Evolutionary conservation across 2,329 filamentous ascomycete genomes (phyloP), one percentile per base, ranked within the genome.

Genomic region (Botrytis paeoniae): DNA sequence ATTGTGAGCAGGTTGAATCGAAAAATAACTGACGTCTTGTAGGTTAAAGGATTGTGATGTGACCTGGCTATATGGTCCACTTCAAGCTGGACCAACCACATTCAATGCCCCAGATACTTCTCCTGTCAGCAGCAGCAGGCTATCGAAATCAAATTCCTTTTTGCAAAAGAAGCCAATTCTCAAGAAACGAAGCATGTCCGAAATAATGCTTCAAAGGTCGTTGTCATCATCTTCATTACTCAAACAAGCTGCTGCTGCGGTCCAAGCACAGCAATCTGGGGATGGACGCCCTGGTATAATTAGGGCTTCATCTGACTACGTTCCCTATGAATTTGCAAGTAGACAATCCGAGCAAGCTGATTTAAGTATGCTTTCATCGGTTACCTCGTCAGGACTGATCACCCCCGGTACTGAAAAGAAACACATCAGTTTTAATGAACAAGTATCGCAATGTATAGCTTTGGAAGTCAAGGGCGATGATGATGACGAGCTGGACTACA

Each of bases 391-490:
- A 0, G 92, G 92, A n/a, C 76, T 89, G 22, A 78, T 85, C 82
- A 86, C 91, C 80, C 82, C 85, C 73, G 83, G 89, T 84, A 82
- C 88, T 12, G 88, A 90, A 79, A 94, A 91, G 91, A 95, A 62
- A 89, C 95, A 97, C 81, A 98, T 99, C 76, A 93, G 97, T 80
- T 99, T 99, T 82, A 96, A 98, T 80, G 93, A 98, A 80, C 93
- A 95, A 83, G 96, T 99, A 3, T 91, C 95, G 81, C 95, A 98
- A 81, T 98, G 95, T 81, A 98, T 98, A 76, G 96, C 96, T 12
- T 89, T 99, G 45, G 95, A 98, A 48, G 87, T 90, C 78, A 97
- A 97, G 88, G 80, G 94, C 90, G 91, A 78, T 90, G 91, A 78
- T 83, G 83, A 93, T 10, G 91, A 93, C 2, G 92, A 94, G 20